Base-by-base conservation (phyloP, 225 moss, liverwort and hornwort species). In the Takakia lepidozioides region DNA sequence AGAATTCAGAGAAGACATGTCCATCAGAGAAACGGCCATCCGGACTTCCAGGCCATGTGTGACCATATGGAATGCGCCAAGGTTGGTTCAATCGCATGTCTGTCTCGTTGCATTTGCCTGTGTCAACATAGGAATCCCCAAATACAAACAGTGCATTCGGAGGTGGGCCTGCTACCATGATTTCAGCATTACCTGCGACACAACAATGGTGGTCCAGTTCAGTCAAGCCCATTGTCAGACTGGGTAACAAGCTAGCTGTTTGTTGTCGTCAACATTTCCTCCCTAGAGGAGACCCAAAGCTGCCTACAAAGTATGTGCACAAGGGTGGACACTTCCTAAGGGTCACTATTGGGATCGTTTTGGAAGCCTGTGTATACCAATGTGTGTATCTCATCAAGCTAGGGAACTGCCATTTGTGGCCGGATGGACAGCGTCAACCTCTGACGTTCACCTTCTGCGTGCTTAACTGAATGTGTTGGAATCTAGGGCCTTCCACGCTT, bases 91-190 rank as follows among this genome's bases (percentile, higher is more conserved):
- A 46, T 30, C 54, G 60, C 2, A 46, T 54, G 18, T 11, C 42
- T 30, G 78, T 73, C 46, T 69, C 69, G 69, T 78, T 78, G 30
- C 58, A 68, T 27, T 78, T 78, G 64, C 78, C 78, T 23, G 78
- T 65, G 62, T 78, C 78, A 21, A 73, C 36, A 49, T 72, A 78
- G 2, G 78, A 78, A 51, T 78, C 76, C 24, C 76, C 78, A 18
- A 78, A 78, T 30, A 56, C 73, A 38, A 78, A 78, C 46, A 73
- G 54, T 37, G 73, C 78, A 48, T 71, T 71, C 38, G 67, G 57
- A 49, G 67, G 71, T 43, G 59, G 36, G 27, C 21, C 26, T 26
- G 35, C 25, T 49, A 35, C 29, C 24, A 19, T 27, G 5, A 18
- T 27, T 19, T 36, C 27, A 26, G 51, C 21, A 56, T 44, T 29